Evolutionary conservation across 1,284 basidiomycete species (phyloP).

Genomic region (Heterobasidion occidentale): DNA sequence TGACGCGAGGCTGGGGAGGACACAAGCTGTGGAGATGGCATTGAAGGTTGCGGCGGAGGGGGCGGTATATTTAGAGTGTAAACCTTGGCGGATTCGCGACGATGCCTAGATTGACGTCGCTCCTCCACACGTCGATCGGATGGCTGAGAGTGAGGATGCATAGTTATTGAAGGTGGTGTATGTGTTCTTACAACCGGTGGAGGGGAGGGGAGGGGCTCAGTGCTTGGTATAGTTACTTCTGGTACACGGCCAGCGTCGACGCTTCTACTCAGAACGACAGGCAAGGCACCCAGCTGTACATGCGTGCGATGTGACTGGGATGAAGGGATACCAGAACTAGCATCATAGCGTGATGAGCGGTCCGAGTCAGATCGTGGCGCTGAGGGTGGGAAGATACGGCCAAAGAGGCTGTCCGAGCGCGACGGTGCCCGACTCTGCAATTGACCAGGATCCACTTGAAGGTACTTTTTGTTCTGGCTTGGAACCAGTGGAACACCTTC

Average conservation of each 20-base stretch:
- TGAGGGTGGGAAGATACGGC: neutral
- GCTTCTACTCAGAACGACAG: neutral
- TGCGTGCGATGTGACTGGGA: constrained; percentile 2
- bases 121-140: neutral
- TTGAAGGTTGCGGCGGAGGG: too few relatives aligned
- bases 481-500: neutral
- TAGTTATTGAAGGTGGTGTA: neutral
- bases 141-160: neutral
- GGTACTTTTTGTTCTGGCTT: neutral
- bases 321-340: neutral
- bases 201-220: neutral
- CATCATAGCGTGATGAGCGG: neutral
- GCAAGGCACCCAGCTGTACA: neutral
- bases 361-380: neutral
- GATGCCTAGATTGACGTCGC: constrained; percentile 1
- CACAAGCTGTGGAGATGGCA: too few relatives aligned
- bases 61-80: too few relatives aligned
- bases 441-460: neutral
- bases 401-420: constrained; percentile 2
- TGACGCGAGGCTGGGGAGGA: too few relatives aligned
- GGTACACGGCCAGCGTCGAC: constrained; percentile 4
- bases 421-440: neutral
- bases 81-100: constrained; percentile 3
- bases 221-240: neutral
- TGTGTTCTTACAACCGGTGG: neutral